Conservation (phyloP, 805 yeast genomes). For the Lachancea meyersii region DNA sequence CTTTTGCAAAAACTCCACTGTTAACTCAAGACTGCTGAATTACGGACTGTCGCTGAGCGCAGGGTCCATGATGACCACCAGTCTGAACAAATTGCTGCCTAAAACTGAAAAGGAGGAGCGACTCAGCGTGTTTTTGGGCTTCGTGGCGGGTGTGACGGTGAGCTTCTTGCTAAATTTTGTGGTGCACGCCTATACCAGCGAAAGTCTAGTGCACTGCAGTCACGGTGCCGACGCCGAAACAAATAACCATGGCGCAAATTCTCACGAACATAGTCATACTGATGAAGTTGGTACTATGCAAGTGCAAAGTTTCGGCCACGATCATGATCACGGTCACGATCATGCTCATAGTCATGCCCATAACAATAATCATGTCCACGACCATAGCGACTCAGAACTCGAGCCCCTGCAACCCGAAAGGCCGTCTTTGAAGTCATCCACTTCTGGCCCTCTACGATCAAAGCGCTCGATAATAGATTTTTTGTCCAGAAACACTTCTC, state of each 20-base stretch:
- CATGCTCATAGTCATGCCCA: background rate
- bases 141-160: constrained; percentile 49
- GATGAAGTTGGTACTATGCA: background rate
- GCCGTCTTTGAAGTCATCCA: background rate
- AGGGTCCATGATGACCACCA: constrained; percentile 77
- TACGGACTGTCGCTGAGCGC: constrained; percentile 71
- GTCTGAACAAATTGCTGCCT: constrained; percentile 74
- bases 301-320: background rate
- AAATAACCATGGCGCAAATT: background rate
- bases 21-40: constrained; percentile 55
- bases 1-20: constrained; percentile 14
- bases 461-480: constrained; percentile 16
- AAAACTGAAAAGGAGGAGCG: constrained; percentile 37
- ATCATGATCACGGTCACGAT: background rate
- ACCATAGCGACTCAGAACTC: background rate
- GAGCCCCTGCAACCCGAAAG: background rate
- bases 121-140: constrained; percentile 40
- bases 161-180: constrained; percentile 57
- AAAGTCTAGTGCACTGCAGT: constrained; percentile 79
- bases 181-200: constrained; percentile 71
- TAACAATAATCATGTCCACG: background rate
- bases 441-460: constrained; percentile 4
- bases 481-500: constrained; percentile 10
- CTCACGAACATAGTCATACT: background rate
- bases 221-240: constrained; percentile 39